A percentile compares a stretch with the other conserved stretches of the same genome.
phyloP scores from a whole-genome alignment of 1,284 basidiomycete genomes.

The Malassezia cuniculi region DNA sequence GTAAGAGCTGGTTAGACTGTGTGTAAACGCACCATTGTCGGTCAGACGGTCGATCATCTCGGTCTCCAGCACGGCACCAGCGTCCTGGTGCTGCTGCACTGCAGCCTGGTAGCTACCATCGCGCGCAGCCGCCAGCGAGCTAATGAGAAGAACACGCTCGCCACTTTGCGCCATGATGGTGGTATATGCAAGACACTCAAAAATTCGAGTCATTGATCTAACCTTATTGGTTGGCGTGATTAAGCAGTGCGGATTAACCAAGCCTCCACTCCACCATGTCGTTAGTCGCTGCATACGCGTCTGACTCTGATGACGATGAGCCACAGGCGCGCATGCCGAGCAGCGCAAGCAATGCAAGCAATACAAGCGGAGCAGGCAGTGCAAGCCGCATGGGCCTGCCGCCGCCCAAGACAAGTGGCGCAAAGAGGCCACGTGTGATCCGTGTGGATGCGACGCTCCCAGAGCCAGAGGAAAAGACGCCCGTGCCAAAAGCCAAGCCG shows the following conservation, averaged over 20 bases:
- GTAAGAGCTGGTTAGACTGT: slow-evolving; percentile 14
- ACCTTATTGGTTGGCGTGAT: background rate
- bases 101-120: slow-evolving; percentile 31
- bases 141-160: slow-evolving; percentile 28
- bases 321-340: too few relatives aligned
- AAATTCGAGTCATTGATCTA: background rate
- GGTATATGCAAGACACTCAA: background rate
- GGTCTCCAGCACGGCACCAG: slow-evolving; percentile 26
- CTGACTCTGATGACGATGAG: slow-evolving; percentile 17
- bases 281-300: slow-evolving; percentile 15
- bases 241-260: background rate
- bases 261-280: slow-evolving; percentile 11
- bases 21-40: slow-evolving; percentile 15
- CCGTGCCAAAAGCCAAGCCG: background rate
- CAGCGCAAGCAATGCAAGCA: background rate
- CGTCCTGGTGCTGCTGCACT: slow-evolving; percentile 15
- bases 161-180: background rate
- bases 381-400: slow-evolving; percentile 2
- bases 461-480: slow-evolving; percentile 8
- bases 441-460: background rate
- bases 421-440: slow-evolving; percentile 6
- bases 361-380: background rate
- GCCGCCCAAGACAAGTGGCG: slow-evolving; percentile 4
- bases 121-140: slow-evolving; percentile 33
- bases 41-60: slow-evolving; percentile 43